These are phyloP conservation scores for Triadica sebifera DNA, from an alignment of 345 rosid genomes.

Conservation along the genomic window DNA sequence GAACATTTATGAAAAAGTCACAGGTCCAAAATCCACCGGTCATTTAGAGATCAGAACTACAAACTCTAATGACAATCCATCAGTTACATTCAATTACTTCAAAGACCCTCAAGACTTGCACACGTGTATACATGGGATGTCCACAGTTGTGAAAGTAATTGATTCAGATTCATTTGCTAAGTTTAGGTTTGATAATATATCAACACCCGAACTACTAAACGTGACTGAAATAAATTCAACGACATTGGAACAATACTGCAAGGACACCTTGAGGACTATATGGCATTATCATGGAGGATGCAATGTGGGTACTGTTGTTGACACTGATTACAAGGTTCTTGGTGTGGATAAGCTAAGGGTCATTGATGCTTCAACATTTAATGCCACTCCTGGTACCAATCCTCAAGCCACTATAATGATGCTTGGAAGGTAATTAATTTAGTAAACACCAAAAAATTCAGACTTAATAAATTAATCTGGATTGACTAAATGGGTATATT, in stretches of 20 bases:
- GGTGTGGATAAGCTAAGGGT: constrained; percentile 29
- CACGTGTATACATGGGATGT: constrained; percentile 27
- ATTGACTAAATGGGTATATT: no score
- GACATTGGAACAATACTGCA: constrained; percentile 25
- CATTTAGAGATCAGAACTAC: no score
- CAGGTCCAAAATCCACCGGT: no score
- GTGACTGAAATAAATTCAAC: constrained; percentile 27
- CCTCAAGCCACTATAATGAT: constrained; percentile 35
- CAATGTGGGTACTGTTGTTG: constrained; percentile 29
- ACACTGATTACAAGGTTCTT: constrained; percentile 21
- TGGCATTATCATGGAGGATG: constrained; percentile 42
- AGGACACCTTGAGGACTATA: constrained; percentile 33
- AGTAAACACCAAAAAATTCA: no score
- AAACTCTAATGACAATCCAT: no score
- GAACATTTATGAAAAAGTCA: no score
- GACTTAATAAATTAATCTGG: neutral
- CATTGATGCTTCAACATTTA: constrained; percentile 33
- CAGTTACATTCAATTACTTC: no score
- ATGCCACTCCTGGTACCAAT: constrained; percentile 32
- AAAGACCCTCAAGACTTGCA: no score
- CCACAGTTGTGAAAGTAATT: constrained; percentile 14
- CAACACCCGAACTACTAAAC: constrained; percentile 20
- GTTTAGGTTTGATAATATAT: constrained; percentile 4
- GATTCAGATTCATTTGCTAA: constrained; percentile 23
- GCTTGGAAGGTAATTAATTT: constrained; percentile 26